These are phyloP conservation scores for Stereocaulon alpinum DNA, from an alignment of 495 filamentous ascomycete genomes.

Conservation along the genomic window DNA sequence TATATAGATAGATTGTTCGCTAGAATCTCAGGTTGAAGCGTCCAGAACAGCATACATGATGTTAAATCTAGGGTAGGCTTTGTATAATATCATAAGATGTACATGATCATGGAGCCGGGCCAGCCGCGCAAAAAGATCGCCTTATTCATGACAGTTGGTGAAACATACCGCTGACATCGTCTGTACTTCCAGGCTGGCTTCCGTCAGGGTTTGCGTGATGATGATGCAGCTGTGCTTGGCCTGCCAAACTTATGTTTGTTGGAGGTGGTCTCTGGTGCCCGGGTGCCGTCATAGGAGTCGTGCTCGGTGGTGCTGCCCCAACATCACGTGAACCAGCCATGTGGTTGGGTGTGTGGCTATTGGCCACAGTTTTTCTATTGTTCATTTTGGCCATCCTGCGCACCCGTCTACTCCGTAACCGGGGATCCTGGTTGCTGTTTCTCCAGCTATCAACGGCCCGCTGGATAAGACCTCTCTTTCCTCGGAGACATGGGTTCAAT, in stretches of 20 bases:
- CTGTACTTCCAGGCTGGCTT: conserved; percentile 54
- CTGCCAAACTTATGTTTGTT: conserved; percentile 49
- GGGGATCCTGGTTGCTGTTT: conserved; percentile 94
- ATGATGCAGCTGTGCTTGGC: conserved; percentile 43
- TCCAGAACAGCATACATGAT: conserved; percentile 15
- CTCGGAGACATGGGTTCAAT: conserved; percentile 78
- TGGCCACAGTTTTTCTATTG: conserved; percentile 58
- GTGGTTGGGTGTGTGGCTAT: conserved; percentile 35
- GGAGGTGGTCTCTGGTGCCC: conserved; percentile 39
- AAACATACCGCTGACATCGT: conserved; percentile 94
- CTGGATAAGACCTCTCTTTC: conserved; percentile 92
- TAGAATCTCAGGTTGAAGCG: conserved; percentile 6
- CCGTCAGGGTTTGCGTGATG: conserved; percentile 71
- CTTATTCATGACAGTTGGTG: conserved; percentile 49
- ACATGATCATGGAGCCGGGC: conserved; percentile 9
- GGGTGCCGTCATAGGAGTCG: conserved; percentile 35
- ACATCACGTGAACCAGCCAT: conserved; percentile 48
- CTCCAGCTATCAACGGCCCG: conserved; percentile 96
- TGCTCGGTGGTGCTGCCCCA: conserved; percentile 23
- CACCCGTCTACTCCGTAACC: conserved; percentile 81
- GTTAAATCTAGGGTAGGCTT: conserved; percentile 4
- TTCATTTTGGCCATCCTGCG: conserved; percentile 92
- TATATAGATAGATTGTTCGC: neutral
- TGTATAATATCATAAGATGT: conserved; percentile 15
- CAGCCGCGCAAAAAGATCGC: conserved; percentile 8